phyloP scores from a whole-genome alignment of 345 rosid species.

The Pistacia atlantica region DNA sequence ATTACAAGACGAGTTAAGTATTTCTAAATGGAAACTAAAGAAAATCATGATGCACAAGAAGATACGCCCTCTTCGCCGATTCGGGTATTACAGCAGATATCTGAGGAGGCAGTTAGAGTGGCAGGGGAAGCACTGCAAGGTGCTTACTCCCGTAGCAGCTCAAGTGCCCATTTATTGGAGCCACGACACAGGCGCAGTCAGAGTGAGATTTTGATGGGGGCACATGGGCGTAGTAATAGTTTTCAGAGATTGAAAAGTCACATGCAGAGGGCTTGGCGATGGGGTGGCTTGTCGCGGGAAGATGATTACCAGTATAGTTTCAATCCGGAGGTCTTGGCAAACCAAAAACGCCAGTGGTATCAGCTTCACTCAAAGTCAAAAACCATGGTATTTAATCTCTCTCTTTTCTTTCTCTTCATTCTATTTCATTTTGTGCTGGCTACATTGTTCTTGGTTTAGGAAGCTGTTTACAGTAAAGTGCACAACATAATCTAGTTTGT shows the following conservation, averaged over 20 bases:
- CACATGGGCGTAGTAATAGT: slow-evolving; percentile 34
- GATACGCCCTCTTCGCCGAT: slow-evolving; percentile 37
- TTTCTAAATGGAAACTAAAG: slow-evolving; percentile 47
- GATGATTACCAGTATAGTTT: slow-evolving; percentile 49
- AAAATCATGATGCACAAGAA: slow-evolving; percentile 51
- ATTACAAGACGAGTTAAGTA: slow-evolving; percentile 36
- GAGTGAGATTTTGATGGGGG: slow-evolving; percentile 42
- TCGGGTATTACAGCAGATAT: slow-evolving; percentile 35
- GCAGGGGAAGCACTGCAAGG: slow-evolving; percentile 48
- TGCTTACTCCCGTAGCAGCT: slow-evolving; percentile 24
- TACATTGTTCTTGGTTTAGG: background rate
- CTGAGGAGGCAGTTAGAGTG: slow-evolving; percentile 47
- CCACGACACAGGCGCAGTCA: slow-evolving; percentile 62
- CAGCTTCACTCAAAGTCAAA: slow-evolving; percentile 88
- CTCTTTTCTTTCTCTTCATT: slow-evolving; percentile 9
- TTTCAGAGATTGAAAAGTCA: slow-evolving; percentile 70
- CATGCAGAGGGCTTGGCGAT: slow-evolving; percentile 89
- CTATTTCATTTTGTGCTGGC: background rate
- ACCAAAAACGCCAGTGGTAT: slow-evolving; percentile 97
- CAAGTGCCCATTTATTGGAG: background rate
- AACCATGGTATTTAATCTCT: slow-evolving; percentile 52
- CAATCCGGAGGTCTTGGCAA: slow-evolving; percentile 94
- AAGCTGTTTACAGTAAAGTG: background rate
- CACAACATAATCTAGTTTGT: background rate
- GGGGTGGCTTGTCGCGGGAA: slow-evolving; percentile 60